Conservation (phyloP, 768 basidiomycete species). For the Leucocoprinus leucothites region DNA sequence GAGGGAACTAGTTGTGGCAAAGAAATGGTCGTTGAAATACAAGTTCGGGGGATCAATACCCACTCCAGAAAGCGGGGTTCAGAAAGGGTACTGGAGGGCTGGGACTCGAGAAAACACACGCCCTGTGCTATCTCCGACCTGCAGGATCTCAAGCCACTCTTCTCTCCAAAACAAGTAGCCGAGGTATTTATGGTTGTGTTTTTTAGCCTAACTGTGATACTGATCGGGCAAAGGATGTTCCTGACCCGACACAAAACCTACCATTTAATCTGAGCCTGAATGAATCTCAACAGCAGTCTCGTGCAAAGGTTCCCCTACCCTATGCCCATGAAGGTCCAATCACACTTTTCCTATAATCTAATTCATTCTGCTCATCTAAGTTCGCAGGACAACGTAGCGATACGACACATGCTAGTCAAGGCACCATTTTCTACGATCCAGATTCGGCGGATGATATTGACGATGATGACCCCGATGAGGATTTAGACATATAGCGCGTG, state of each 20-base stretch:
- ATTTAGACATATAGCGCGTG: constrained; percentile 68
- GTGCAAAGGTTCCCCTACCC: constrained; percentile 83
- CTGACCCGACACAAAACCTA: constrained; percentile 65
- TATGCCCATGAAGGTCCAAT: constrained; percentile 81
- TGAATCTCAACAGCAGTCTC: constrained; percentile 71
- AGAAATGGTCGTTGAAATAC: constrained; percentile 62
- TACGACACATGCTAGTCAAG: constrained; percentile 21
- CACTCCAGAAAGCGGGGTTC: constrained; percentile 43
- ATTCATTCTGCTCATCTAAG: background rate
- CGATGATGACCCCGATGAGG: constrained; percentile 95
- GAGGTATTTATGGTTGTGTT: constrained; percentile 24
- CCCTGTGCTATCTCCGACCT: constrained; percentile 51
- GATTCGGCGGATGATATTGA: constrained; percentile 94
- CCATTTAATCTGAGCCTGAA: constrained; percentile 90
- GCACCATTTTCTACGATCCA: constrained; percentile 82
- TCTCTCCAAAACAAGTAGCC: constrained; percentile 31
- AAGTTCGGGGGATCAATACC: constrained; percentile 45
- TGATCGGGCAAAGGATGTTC: constrained; percentile 19
- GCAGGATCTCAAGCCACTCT: constrained; percentile 47
- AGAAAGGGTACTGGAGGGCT: constrained; percentile 65
- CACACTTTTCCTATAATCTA: background rate
- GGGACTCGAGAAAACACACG: constrained; percentile 34
- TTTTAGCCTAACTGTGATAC: background rate
- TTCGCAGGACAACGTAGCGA: constrained; percentile 31
- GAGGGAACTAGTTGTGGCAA: constrained; percentile 41